Conservation (phyloP, 139 green algal species). For the Pseudopediastrum boryanum region DNA sequence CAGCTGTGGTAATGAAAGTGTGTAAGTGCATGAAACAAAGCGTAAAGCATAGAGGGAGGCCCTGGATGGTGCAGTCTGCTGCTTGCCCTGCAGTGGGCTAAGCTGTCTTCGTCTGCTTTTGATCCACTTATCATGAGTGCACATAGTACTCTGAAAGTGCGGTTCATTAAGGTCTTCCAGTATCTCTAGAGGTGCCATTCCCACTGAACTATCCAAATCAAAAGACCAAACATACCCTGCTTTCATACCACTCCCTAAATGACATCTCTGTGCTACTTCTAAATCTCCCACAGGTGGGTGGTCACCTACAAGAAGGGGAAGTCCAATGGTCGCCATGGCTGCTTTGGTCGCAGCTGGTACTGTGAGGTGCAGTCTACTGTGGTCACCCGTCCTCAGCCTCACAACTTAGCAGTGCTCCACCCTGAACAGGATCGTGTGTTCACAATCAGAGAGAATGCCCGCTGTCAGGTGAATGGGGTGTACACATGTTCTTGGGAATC, state of each 20-base stretch:
- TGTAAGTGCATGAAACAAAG: no score
- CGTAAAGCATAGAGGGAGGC: no score
- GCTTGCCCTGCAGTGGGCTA: no score
- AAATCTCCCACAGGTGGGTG: conserved; percentile 52
- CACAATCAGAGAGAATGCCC: conserved; percentile 73
- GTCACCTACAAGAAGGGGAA: conserved; percentile 70
- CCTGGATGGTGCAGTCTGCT: no score
- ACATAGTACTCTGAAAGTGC: no score
- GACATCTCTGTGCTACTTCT: neutral
- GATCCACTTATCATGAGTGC: no score
- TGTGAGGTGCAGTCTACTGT: conserved; percentile 69
- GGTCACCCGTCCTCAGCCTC: conserved; percentile 81
- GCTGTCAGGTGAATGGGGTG: conserved; percentile 53
- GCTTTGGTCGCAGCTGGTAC: conserved; percentile 65
- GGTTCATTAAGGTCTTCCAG: no score
- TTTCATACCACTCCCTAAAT: no score
- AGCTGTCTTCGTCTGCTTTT: no score
- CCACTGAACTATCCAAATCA: no score
- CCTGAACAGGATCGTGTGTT: conserved; percentile 71
- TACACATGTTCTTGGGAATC: neutral
- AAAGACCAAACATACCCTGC: neutral
- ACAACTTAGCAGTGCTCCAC: conserved; percentile 81
- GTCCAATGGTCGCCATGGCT: conserved; percentile 51
- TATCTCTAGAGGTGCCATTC: no score
- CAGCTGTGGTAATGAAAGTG: no score